Evolutionary conservation across 2,329 filamentous ascomycete species (phyloP).

Genomic region (Zymoseptoria brevis): DNA sequence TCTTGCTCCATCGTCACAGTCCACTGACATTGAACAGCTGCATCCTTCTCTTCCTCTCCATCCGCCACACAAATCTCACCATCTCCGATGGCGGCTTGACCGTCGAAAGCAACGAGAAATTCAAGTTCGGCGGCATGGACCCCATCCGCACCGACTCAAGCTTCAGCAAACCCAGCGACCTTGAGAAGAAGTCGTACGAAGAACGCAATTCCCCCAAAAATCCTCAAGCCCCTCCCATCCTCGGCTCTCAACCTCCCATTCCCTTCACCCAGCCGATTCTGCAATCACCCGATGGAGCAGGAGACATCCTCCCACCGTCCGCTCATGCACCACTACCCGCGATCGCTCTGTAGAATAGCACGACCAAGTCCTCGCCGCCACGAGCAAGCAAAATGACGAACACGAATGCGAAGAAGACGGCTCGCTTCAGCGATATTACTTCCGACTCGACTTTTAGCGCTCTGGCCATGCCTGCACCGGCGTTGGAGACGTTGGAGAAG

Average conservation of each 20-base stretch:
- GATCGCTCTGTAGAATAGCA: neutral
- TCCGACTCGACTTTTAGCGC: conserved; percentile 13
- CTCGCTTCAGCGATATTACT: conserved; percentile 9
- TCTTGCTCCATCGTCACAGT: neutral
- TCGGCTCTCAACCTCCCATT: neutral
- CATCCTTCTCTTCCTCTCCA: conserved; percentile 32
- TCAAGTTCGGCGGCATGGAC: conserved; percentile 31
- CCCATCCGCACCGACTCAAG: neutral
- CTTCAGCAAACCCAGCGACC: conserved; percentile 7
- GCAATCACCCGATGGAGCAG: neutral
- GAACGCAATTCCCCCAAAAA: neutral
- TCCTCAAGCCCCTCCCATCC: neutral
- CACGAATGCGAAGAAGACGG: neutral
- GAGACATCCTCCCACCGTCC: neutral
- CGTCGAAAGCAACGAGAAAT: conserved; percentile 29
- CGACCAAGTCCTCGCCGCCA: neutral
- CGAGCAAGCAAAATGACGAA: neutral
- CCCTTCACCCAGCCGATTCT: neutral
- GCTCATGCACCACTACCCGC: neutral
- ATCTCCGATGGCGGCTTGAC: neutral
- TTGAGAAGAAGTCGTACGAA: conserved; percentile 5
- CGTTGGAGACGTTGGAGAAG: conserved; percentile 1
- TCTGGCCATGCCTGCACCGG: conserved; percentile 2
- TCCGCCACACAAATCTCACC: conserved; percentile 31
- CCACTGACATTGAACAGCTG: conserved; percentile 23